Percentiles rank a stretch among this genome's conserved stretches.
Evolutionary conservation across 345 rosid species (phyloP).

Genomic region (Hibiscus tridactylites): DNA sequence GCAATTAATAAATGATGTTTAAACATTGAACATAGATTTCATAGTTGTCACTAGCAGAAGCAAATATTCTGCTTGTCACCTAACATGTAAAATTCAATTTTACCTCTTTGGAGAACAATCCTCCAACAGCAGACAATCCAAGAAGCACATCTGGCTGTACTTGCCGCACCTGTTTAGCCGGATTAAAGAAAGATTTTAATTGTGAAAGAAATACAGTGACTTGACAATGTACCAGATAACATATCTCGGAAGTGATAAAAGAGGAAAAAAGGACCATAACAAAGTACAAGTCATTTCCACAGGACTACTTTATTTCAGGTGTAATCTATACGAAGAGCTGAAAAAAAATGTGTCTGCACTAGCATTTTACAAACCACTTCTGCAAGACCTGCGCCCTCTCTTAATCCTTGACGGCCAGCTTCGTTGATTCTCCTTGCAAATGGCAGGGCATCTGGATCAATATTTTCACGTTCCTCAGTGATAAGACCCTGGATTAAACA

Average conservation of each 20-base stretch:
- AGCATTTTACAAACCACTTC: conserved; percentile 20
- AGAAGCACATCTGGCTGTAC: conserved; percentile 99
- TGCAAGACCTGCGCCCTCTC: conserved; percentile 56
- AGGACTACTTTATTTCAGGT: not conserved
- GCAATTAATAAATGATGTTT: not conserved
- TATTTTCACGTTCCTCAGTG: conserved; percentile 67
- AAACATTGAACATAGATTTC: not conserved
- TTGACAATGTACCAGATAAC: not conserved
- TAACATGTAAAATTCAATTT: not conserved
- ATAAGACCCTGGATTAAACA: conserved; percentile 66
- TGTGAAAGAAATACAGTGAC: not conserved
- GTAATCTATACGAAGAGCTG: not conserved
- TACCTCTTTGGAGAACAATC: conserved; percentile 94
- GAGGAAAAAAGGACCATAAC: not conserved
- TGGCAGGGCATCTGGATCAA: conserved; percentile 74
- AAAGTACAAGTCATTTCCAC: not conserved
- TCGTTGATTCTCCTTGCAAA: conserved; percentile 79
- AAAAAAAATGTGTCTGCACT: not conserved
- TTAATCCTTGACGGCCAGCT: conserved; percentile 77
- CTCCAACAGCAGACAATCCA: conserved; percentile 99
- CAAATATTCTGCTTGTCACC: not conserved
- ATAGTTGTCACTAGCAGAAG: not conserved
- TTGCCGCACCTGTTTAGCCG: conserved; percentile 56
- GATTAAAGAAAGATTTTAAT: conserved; percentile 6
- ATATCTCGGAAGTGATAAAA: not conserved